Evolutionary conservation across 495 filamentous ascomycete genomes (phyloP).

Genomic region (Hyaloscypha hepaticicola): DNA sequence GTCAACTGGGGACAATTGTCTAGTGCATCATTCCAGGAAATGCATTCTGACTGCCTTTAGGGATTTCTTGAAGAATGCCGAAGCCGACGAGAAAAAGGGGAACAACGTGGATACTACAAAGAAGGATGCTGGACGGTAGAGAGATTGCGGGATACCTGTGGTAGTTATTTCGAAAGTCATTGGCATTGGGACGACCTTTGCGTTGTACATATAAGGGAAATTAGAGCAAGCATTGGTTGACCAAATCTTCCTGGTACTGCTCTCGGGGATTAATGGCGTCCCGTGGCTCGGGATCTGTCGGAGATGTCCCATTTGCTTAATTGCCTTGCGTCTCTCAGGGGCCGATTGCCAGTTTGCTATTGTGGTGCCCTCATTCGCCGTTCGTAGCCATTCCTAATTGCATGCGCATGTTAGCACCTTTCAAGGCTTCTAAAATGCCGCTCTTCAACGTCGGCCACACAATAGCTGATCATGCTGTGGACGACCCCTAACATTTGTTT

Average conservation of each 20-base stretch:
- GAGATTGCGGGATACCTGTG: not conserved
- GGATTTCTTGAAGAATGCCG: constrained; percentile 75
- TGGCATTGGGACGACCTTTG: constrained; percentile 8
- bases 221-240: constrained; percentile 19
- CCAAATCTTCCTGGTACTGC: not conserved
- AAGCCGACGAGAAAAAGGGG: constrained; percentile 64
- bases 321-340: not conserved
- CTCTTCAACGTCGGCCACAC: too few relatives aligned
- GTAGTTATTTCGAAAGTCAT: not conserved
- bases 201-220: constrained; percentile 21
- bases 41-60: constrained; percentile 45
- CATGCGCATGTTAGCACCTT: too few relatives aligned
- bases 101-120: constrained; percentile 60
- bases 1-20: constrained; percentile 1
- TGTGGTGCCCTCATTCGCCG: too few relatives aligned
- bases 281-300: not conserved
- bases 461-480: too few relatives aligned
- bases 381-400: too few relatives aligned
- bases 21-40: not conserved
- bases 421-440: too few relatives aligned
- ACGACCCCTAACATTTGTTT: too few relatives aligned
- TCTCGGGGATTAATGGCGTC: not conserved
- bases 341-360: too few relatives aligned
- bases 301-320: not conserved
- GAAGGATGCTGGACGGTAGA: constrained; percentile 61